Base-by-base conservation (phyloP, 768 basidiomycete species). In the Macrocybe gigantea region DNA sequence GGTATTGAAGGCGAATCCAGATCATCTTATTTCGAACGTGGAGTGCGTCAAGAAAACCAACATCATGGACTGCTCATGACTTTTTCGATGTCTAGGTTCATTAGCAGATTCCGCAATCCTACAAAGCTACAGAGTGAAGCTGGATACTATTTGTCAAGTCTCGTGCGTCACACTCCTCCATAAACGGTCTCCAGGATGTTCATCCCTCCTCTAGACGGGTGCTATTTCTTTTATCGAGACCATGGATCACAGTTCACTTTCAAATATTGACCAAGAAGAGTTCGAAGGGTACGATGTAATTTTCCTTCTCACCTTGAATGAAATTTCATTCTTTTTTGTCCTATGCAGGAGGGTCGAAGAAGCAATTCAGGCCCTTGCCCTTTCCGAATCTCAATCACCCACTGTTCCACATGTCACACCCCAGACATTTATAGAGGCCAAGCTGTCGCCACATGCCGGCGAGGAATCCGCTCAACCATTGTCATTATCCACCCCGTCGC, bases 201-300 rank as follows among this genome's bases (percentile, higher is more conserved):
- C 38, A 43, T 46, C 8, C 33, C 45, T 13, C 31, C 6, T 5
- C 6, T 52, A 97, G 93, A 94, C 88, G 80, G 96, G 93, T 3
- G 93, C 96, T 2, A 90, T 98, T 33, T 89, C 91, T 1, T 99
- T 97, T 63, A 93, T 99, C 52, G 96, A 99, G 67, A 90, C 93
- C 0, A 93, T 99, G 91, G 96, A 98, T 62, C 89, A 94, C 49
- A 86, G 92, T 0, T 88, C 89, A 6, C 69, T 99, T 38, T 95
- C 93, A n/a, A 85, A 89, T 56, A 97, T 98, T 52, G 81, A 88
- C 1, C 88, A 93, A 62, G 86, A 88, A 38, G 92, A 97, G 53
- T 99, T 99, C 50, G 96, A 98, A 61, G 72, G 66, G 85, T 86
- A 59, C 37, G 71, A 53, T 41, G 29, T 7, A 44, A 15, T 7